These are phyloP conservation scores for Saraca asoca DNA, from an alignment of 331 rosid genomes.

Conservation along the genomic window DNA sequence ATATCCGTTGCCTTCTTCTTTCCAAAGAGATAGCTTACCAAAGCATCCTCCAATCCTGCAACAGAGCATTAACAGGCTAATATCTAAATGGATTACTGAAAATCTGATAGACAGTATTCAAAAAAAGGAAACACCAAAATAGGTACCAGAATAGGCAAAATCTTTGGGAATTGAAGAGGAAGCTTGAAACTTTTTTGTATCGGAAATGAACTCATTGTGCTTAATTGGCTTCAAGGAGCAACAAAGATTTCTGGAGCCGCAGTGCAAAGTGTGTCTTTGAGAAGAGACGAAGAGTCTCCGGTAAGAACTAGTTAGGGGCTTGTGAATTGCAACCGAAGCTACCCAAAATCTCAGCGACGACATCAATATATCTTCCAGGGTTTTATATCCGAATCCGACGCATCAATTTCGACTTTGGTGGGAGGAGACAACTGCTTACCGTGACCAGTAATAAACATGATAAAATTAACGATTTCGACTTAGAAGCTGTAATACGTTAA, in stretches of 20 bases:
- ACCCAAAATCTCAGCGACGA: constrained; percentile 35
- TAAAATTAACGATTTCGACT: too few relatives aligned
- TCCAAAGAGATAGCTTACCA: constrained; percentile 65
- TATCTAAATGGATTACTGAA: neutral
- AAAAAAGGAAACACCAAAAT: neutral
- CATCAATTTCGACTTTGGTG: too few relatives aligned
- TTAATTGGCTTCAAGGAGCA: constrained; percentile 31
- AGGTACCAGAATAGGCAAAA: constrained; percentile 53
- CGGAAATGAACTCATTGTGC: constrained; percentile 29
- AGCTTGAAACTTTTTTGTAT: constrained; percentile 27
- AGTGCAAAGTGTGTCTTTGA: constrained; percentile 3
- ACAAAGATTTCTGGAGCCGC: constrained; percentile 16
- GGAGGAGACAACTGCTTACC: too few relatives aligned
- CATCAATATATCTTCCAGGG: constrained; percentile 18
- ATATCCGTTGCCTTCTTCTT: constrained; percentile 85
- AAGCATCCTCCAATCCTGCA: constrained; percentile 69
- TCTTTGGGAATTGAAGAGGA: constrained; percentile 39
- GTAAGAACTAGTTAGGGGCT: neutral
- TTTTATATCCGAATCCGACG: neutral
- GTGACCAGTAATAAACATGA: too few relatives aligned
- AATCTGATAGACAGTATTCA: constrained; percentile 18
- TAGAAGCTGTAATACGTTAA: too few relatives aligned
- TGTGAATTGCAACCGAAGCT: constrained; percentile 23
- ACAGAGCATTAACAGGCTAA: constrained; percentile 22
- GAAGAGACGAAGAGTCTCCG: constrained; percentile 20